These are phyloP conservation scores for Spergularia bocconei DNA, from an alignment of 148 eudicot genomes.

Conservation along the genomic window DNA sequence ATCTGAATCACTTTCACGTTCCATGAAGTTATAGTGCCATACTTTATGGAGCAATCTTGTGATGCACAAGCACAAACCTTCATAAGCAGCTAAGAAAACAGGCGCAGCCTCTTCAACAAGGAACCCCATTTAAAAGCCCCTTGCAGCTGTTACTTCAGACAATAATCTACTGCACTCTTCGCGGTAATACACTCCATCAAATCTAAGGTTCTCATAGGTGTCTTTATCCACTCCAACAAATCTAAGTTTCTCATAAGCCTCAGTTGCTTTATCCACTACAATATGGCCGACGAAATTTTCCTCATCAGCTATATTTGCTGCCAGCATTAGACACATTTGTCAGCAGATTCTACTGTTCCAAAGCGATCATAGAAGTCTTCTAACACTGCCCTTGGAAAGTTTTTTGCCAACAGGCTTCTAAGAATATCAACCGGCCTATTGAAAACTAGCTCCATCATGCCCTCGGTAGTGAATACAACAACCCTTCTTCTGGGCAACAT, in stretches of 20 bases:
- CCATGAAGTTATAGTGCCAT: constrained; percentile 89
- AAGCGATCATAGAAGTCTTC: constrained; percentile 92
- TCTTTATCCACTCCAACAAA: constrained; percentile 38
- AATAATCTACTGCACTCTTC: constrained; percentile 61
- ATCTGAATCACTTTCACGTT: constrained; percentile 40
- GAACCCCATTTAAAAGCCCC: constrained; percentile 99
- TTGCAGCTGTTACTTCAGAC: constrained; percentile 67
- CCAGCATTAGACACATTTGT: constrained; percentile 92
- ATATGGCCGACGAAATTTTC: constrained; percentile 68
- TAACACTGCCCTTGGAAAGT: constrained; percentile 69
- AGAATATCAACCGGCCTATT: constrained; percentile 92
- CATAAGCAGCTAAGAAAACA: constrained; percentile 91
- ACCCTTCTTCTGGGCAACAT: constrained; percentile 85
- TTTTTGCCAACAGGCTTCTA: constrained; percentile 85
- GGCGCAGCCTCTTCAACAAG: constrained; percentile 98
- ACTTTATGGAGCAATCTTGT: constrained; percentile 85
- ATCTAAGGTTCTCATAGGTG: too few species aligned
- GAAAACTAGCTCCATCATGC: constrained; percentile 95
- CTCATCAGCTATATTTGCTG: constrained; percentile 65
- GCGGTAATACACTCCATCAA: too few species aligned
- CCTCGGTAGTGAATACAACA: constrained; percentile 94
- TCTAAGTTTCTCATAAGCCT: constrained; percentile 94
- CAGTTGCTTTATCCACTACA: constrained; percentile 93
- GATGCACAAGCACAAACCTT: constrained; percentile 90
- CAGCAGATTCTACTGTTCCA: constrained; percentile 96